These are phyloP conservation scores for Candolleomyces eurysporus DNA, from an alignment of 768 basidiomycete genomes.

Conservation along the genomic window DNA sequence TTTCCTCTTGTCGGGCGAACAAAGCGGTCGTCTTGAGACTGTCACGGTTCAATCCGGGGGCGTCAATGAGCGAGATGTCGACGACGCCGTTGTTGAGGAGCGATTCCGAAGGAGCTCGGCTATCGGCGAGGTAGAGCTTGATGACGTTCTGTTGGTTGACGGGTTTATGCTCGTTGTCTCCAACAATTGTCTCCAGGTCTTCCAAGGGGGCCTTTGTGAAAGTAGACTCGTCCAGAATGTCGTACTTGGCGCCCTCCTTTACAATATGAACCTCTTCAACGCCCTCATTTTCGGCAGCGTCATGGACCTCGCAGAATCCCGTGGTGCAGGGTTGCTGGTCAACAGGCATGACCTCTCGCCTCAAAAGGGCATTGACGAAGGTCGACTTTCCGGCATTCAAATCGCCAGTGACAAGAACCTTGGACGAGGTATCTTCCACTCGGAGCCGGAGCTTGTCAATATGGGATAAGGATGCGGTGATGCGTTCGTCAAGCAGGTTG, in stretches of 20 bases:
- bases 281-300: slow-evolving; percentile 77
- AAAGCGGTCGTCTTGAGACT: slow-evolving; percentile 91
- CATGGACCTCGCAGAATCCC: slow-evolving; percentile 95
- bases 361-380: slow-evolving; percentile 92
- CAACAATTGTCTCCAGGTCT: slow-evolving; percentile 77
- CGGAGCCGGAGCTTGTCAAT: slow-evolving; percentile 83
- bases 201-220: slow-evolving; percentile 65
- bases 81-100: slow-evolving; percentile 94
- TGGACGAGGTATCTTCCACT: slow-evolving; percentile 88
- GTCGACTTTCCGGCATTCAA: slow-evolving; percentile 98
- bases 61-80: slow-evolving; percentile 97
- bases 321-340: slow-evolving; percentile 99
- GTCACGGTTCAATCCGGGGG: slow-evolving; percentile 96
- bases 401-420: slow-evolving; percentile 97
- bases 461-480: slow-evolving; percentile 70
- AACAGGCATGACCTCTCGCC: slow-evolving; percentile 90
- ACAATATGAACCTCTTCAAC: slow-evolving; percentile 85
- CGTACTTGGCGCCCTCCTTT: slow-evolving; percentile 67
- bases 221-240: slow-evolving; percentile 69
- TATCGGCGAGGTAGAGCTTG: slow-evolving; percentile 88
- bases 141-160: slow-evolving; percentile 64
- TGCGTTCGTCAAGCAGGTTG: slow-evolving; percentile 84
- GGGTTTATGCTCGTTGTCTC: slow-evolving; percentile 52
- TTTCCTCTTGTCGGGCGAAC: slow-evolving; percentile 95
- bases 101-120: slow-evolving; percentile 73